Percentiles rank a stretch among this genome's conserved stretches.
Evolutionary conservation across 2,329 filamentous ascomycete species (phyloP).

Genomic region (Akanthomyces uredinophilus): DNA sequence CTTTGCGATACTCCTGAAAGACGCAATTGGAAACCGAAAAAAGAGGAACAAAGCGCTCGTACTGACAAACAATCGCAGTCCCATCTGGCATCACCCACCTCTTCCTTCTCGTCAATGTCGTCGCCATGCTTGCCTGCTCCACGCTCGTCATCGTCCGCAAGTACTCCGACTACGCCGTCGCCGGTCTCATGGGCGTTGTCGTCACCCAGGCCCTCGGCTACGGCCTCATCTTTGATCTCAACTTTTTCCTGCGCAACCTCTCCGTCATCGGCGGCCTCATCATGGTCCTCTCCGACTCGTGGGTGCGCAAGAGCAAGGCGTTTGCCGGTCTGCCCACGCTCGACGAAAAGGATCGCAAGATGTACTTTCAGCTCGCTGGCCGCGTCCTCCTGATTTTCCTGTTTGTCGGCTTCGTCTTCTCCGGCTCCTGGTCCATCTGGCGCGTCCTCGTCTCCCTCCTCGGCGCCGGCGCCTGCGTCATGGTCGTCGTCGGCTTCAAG

Average conservation of each 20-base stretch:
- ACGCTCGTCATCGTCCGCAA: constrained; percentile 84
- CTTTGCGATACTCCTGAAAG: not conserved
- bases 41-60: not conserved
- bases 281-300: constrained; percentile 97
- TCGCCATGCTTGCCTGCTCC: constrained; percentile 81
- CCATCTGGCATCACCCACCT: constrained; percentile 82
- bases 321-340: constrained; percentile 90
- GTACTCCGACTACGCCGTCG: constrained; percentile 88
- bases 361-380: constrained; percentile 99
- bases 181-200: constrained; percentile 84
- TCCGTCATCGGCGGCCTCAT: constrained; percentile 95
- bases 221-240: constrained; percentile 96
- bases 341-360: constrained; percentile 99
- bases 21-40: too few relatives aligned
- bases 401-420: constrained; percentile 94
- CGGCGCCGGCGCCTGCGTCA: constrained; percentile 86
- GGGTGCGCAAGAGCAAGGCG: constrained; percentile 95
- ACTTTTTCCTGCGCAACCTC: constrained; percentile 99
- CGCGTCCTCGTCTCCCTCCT: constrained; percentile 78
- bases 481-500: constrained; percentile 99
- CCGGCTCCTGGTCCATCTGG: constrained; percentile 87
- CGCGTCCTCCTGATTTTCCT: constrained; percentile 95
- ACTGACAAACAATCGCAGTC: constrained; percentile 50
- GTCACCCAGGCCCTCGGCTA: constrained; percentile 93
- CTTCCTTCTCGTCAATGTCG: constrained; percentile 85